Evolutionary conservation across 345 rosid species (phyloP).

Genomic region (Laguncularia racemosa): DNA sequence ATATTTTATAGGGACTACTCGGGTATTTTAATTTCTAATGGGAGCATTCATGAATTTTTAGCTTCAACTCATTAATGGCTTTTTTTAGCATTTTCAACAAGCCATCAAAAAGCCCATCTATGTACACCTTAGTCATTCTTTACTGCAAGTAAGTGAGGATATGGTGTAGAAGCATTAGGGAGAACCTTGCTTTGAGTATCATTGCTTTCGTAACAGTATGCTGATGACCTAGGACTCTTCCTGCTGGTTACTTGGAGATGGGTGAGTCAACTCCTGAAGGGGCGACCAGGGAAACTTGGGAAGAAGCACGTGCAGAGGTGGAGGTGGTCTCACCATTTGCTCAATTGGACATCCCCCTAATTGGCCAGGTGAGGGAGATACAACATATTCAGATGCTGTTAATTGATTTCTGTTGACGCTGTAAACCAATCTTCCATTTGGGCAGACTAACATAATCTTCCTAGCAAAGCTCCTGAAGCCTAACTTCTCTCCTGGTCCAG

Average conservation of each 20-base stretch:
- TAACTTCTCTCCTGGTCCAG: constrained; percentile 82
- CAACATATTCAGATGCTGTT: too few species aligned
- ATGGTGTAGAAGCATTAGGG: too few species aligned
- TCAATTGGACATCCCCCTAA: constrained; percentile 88
- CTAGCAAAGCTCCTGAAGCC: constrained; percentile 79
- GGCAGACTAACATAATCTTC: constrained; percentile 90
- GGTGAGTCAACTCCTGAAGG: constrained; percentile 97
- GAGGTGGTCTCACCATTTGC: constrained; percentile 89
- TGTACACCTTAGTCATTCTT: too few species aligned
- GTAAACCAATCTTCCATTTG: constrained; percentile 13
- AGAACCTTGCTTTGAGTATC: background rate
- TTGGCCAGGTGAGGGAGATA: constrained; percentile 61
- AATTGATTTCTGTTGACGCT: constrained; percentile 4
- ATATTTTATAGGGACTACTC: background rate
- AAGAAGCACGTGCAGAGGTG: constrained; percentile 89
- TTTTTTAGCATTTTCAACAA: too few species aligned
- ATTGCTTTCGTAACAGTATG: background rate
- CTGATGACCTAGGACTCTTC: constrained; percentile 67
- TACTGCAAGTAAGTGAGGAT: too few species aligned
- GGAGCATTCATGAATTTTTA: too few species aligned
- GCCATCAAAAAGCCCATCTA: too few species aligned
- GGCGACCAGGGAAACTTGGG: constrained; percentile 93
- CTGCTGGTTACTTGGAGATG: constrained; percentile 96
- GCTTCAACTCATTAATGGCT: too few species aligned
- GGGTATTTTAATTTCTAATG: too few species aligned